Conservation (phyloP, 2,329 filamentous ascomycete species). For the Graphiopsis chlorocephala region DNA sequence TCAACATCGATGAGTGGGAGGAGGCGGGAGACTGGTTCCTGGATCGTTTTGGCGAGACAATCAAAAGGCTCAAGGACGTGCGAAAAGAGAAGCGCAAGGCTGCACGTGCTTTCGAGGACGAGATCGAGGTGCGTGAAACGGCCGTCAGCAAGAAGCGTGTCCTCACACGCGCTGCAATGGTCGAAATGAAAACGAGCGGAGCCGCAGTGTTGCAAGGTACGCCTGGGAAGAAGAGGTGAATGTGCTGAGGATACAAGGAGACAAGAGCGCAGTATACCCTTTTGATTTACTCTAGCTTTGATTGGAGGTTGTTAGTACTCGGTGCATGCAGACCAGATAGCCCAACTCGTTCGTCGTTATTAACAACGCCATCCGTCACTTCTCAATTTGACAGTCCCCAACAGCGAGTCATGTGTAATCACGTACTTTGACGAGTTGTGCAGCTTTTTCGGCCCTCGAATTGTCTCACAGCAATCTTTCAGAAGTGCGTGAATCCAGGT, state of each 20-base stretch:
- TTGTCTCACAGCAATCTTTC: too few relatives aligned
- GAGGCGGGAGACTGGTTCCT: conserved; percentile 61
- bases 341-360: not conserved
- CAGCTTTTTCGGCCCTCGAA: too few relatives aligned
- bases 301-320: not conserved
- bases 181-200: conserved; percentile 54
- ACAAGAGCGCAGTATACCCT: conserved; percentile 3
- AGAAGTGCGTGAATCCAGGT: too few relatives aligned
- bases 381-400: not conserved
- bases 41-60: conserved; percentile 51
- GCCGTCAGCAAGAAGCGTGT: conserved; percentile 49
- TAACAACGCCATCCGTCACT: not conserved
- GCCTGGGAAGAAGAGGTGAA: conserved; percentile 34
- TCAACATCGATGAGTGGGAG: conserved; percentile 58
- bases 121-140: conserved; percentile 54
- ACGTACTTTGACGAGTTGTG: too few relatives aligned
- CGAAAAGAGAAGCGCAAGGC: conserved; percentile 54
- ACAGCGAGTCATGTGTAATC: not conserved
- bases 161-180: conserved; percentile 39
- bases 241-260: not conserved
- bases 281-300: conserved; percentile 7
- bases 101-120: conserved; percentile 53
- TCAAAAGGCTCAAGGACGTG: conserved; percentile 51
- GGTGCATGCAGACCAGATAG: not conserved
- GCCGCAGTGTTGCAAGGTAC: conserved; percentile 51